Conservation (phyloP, 306 rosid species). For the Ochetophila trinervis region DNA sequence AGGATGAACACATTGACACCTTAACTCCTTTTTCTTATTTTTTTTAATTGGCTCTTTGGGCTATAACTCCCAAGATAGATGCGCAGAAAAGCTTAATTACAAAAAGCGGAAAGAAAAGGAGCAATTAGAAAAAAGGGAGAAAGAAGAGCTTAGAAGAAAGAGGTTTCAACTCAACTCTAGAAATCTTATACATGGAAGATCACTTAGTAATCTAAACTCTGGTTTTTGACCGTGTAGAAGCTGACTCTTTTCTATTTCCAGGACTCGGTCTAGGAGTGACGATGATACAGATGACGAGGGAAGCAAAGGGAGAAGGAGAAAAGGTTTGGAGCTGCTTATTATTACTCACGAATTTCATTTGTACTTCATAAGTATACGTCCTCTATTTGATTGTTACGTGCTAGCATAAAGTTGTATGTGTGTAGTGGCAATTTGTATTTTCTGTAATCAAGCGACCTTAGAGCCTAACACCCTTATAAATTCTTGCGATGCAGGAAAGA, state of each 20-base stretch:
- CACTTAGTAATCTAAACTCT: neutral
- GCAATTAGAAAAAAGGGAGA: constrained; percentile 43
- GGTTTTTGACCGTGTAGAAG: neutral
- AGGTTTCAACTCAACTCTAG: constrained; percentile 38
- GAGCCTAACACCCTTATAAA: constrained; percentile 1
- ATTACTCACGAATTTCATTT: constrained; percentile 6
- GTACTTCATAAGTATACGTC: neutral
- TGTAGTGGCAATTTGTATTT: constrained; percentile 3
- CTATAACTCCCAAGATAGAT: constrained; percentile 37
- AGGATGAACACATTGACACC: constrained; percentile 1
- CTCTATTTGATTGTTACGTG: neutral
- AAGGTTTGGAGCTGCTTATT: constrained; percentile 44
- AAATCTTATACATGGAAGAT: neutral
- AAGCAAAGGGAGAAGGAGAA: constrained; percentile 46
- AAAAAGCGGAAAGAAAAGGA: constrained; percentile 79
- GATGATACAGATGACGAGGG: constrained; percentile 54
- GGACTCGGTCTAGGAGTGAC: constrained; percentile 61
- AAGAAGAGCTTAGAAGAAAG: constrained; percentile 56
- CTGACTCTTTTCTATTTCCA: constrained; percentile 37
- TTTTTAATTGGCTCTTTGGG: constrained; percentile 11
- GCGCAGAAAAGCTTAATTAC: constrained; percentile 77
- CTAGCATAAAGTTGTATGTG: neutral
- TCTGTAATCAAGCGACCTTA: no score
- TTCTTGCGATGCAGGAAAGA: constrained; percentile 54
- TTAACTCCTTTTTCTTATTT: constrained; percentile 6